Evolutionary conservation across 2,329 filamentous ascomycete genomes (phyloP), one percentile per base, ranked within the genome.

Genomic region (Beauveria australis): DNA sequence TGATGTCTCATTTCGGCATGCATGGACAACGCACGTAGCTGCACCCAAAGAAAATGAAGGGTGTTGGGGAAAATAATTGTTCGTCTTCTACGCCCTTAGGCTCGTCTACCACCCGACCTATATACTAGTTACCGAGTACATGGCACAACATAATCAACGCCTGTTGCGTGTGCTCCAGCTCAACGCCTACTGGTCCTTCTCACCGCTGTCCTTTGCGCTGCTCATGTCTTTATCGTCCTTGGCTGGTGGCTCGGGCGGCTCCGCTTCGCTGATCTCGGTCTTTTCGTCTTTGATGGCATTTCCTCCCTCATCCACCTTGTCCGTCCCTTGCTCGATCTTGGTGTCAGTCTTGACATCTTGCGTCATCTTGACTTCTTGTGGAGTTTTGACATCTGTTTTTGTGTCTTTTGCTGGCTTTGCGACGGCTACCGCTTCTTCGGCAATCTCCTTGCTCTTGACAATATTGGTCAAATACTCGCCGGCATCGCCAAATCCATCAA

Each of bases 401-500:
- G 66, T 63, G 6, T 41, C 58, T 30, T 63, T 65, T 16, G 24
- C 28, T 26, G 61, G 14, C 22, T 44, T 9, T 9, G 37, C 33
- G 4, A 57, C 64, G 9, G 63, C 51, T 10, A 64, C 44, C 16
- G 62, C 61, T 14, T 65, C 61, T 37, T 69, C 63, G 2, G 70
- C 70, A 58, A 79, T 72, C 30, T 76, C 72, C 72, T 89, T 92
- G 14, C 79, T 76, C 61, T 82, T 82, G 59, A 89, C 79, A 46
- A 91, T 81, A 22, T 82, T 81, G 14, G 86, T 74, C 5, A 97
- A 79, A 63, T 86, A 81, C 41, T 88, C 82, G 33, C 89, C 90
- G 3, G 90, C 79, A 65, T 92, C 87, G 10, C 82, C 87, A 62
- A 91, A 90, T 1, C 90, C 91, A 57, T 94, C 88, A 44, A 96